Conservation (phyloP, 1,284 basidiomycete species). For the Ustilago esculenta region DNA sequence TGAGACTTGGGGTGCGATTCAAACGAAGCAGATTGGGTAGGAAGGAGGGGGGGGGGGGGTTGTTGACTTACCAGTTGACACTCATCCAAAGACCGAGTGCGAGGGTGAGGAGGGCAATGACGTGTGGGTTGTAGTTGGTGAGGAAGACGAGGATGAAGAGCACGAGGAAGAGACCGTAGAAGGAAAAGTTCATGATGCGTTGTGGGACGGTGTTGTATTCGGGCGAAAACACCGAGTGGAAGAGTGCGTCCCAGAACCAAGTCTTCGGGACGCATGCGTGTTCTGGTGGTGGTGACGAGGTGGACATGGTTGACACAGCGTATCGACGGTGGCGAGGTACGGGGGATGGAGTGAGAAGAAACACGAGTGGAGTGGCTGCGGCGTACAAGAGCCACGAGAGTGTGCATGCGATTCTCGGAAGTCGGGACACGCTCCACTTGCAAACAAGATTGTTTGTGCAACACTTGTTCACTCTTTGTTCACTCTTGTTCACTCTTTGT, state of each 20-base stretch:
- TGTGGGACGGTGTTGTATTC: conserved; percentile 60
- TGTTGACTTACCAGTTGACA: conserved; percentile 68
- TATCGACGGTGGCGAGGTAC: no score
- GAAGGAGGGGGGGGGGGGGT: not conserved
- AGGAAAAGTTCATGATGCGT: conserved; percentile 66
- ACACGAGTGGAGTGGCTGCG: not conserved
- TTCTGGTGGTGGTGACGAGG: not conserved
- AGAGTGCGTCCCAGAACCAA: conserved; percentile 36
- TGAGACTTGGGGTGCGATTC: no score
- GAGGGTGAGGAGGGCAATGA: conserved; percentile 63
- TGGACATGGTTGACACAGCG: conserved; percentile 14
- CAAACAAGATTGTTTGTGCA: no score
- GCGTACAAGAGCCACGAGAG: not conserved
- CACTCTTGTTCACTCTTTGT: not conserved
- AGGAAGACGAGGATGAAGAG: conserved; percentile 61
- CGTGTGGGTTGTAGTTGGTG: conserved; percentile 66
- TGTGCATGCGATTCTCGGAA: no score
- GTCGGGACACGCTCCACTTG: no score
- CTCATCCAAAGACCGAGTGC: conserved; percentile 64
- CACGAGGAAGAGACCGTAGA: conserved; percentile 67
- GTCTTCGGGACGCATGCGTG: not conserved
- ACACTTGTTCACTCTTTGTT: not conserved
- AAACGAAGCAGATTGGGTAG: not conserved
- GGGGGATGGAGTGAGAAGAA: not conserved
- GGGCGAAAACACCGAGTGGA: conserved; percentile 59